Percentiles rank a stretch among this genome's conserved stretches.
These are phyloP conservation scores for Calonectria henricotiae DNA, from an alignment of 2,329 filamentous ascomycete genomes.

Conservation along the genomic window DNA sequence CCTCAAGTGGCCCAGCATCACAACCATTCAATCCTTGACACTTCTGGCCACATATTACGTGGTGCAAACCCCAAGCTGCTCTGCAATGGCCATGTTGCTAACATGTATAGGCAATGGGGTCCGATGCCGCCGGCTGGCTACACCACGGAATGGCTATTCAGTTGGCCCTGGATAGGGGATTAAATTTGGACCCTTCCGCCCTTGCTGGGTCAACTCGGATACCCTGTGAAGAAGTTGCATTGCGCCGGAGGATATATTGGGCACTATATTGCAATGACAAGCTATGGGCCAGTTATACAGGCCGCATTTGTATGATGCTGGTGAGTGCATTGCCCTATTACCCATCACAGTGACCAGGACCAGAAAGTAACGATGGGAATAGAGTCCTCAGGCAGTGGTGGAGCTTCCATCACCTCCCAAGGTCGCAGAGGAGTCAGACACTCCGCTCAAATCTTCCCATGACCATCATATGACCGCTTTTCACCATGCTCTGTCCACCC, in stretches of 20 bases:
- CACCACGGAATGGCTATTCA: conserved; percentile 59
- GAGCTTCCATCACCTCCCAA: background rate
- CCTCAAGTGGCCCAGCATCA: conserved; percentile 55
- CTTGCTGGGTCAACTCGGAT: conserved; percentile 13
- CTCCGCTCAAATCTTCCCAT: background rate
- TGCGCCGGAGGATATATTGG: conserved; percentile 33
- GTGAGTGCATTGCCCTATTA: background rate
- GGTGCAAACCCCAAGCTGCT: conserved; percentile 19
- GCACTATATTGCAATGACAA: conserved; percentile 35
- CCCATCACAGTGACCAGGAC: too few species aligned
- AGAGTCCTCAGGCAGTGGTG: background rate
- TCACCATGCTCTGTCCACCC: conserved; percentile 8
- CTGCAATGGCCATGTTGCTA: background rate
- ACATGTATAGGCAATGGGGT: conserved; percentile 53
- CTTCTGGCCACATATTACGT: conserved; percentile 56
- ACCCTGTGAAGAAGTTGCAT: conserved; percentile 1
- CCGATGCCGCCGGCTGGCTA: conserved; percentile 58
- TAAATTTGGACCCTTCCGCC: conserved; percentile 54
- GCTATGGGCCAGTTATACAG: conserved; percentile 37
- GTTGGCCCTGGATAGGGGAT: conserved; percentile 58
- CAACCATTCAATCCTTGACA: conserved; percentile 57
- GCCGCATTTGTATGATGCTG: conserved; percentile 35
- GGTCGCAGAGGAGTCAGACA: background rate
- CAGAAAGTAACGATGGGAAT: background rate
- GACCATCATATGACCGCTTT: background rate